phyloP scores from a whole-genome alignment of 73 alveolate species.

The Tetrahymena malaccensis region DNA sequence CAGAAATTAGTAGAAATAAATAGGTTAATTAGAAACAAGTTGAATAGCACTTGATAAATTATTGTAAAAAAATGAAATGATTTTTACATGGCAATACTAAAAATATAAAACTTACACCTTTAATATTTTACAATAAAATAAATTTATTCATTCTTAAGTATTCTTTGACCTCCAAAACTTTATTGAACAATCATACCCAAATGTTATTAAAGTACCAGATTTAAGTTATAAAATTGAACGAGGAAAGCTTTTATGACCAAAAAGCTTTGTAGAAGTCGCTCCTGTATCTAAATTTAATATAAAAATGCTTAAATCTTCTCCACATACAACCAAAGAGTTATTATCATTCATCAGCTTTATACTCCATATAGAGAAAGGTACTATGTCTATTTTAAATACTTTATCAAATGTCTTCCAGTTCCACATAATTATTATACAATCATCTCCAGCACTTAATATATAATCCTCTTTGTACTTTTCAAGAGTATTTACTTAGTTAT shows the following conservation, averaged over 20 bases:
- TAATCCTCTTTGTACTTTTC: background rate
- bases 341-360: background rate
- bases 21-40: background rate
- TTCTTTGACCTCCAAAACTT: background rate
- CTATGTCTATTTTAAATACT: background rate
- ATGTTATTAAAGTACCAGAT: background rate
- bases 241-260: background rate
- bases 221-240: background rate
- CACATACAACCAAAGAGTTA: background rate
- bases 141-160: background rate
- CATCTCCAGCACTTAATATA: background rate
- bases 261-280: background rate
- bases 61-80: no score
- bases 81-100: background rate
- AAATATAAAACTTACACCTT: no score
- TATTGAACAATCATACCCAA: background rate
- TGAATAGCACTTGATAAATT: background rate
- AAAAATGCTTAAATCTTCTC: background rate
- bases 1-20: background rate
- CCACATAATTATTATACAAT: background rate
- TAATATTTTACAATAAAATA: background rate
- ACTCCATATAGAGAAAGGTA: background rate
- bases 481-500: background rate
- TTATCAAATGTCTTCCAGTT: background rate
- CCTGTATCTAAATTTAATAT: background rate